Percentiles rank a stretch among this genome's conserved stretches.
These are phyloP conservation scores for Daedaleopsis nitida DNA, from an alignment of 768 basidiomycete genomes.

Conservation along the genomic window DNA sequence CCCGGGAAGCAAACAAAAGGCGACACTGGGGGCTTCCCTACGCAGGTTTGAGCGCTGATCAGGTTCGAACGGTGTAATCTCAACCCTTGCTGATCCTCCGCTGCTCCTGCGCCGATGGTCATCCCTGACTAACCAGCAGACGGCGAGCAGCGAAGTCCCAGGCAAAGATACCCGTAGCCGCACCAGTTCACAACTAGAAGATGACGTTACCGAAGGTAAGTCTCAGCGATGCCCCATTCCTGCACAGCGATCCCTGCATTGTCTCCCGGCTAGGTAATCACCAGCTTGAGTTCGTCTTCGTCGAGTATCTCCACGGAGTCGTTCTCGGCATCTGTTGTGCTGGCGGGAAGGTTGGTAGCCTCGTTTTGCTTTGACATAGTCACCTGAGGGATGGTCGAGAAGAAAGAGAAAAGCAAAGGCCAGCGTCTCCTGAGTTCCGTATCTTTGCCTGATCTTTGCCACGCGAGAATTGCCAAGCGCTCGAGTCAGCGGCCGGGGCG, in stretches of 20 bases:
- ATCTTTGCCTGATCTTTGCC: too few species aligned
- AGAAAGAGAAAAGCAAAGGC: neutral
- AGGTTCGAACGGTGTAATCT: slow-evolving; percentile 99
- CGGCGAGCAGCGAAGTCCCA: slow-evolving; percentile 28
- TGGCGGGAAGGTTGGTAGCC: slow-evolving; percentile 16
- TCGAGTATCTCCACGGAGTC: slow-evolving; percentile 33
- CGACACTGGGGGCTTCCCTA: slow-evolving; percentile 90
- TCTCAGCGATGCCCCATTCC: slow-evolving; percentile 32
- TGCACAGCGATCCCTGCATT: slow-evolving; percentile 32
- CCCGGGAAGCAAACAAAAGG: slow-evolving; percentile 42
- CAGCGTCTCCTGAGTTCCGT: too few species aligned
- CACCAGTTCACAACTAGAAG: slow-evolving; percentile 66
- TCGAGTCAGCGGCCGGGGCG: neutral
- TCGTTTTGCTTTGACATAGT: slow-evolving; percentile 22
- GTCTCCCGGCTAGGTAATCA: slow-evolving; percentile 39
- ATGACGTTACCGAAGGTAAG: slow-evolving; percentile 72
- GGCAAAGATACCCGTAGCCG: slow-evolving; percentile 90
- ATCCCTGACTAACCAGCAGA: slow-evolving; percentile 30
- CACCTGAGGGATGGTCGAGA: neutral
- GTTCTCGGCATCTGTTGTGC: slow-evolving; percentile 28
- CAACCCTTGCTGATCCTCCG: slow-evolving; percentile 62
- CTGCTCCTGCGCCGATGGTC: slow-evolving; percentile 29
- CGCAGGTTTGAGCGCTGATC: slow-evolving; percentile 97
- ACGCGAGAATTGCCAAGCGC: neutral
- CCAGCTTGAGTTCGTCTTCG: slow-evolving; percentile 58